Base-by-base conservation (phyloP, 2,329 filamentous ascomycete genomes). In the Epichloe aotearoae region DNA sequence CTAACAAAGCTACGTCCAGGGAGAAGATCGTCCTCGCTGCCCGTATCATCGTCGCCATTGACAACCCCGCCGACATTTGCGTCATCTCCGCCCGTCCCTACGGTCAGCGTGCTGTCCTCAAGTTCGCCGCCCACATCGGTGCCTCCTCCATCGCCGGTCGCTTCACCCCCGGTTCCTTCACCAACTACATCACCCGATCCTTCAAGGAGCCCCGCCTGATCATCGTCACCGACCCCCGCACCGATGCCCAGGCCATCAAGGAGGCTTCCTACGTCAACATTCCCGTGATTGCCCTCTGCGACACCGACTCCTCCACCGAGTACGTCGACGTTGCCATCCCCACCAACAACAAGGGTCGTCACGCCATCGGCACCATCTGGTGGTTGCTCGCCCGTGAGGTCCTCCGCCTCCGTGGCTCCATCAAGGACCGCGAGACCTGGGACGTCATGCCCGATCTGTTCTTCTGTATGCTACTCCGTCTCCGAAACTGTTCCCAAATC, bases 141-240 rank as follows among this genome's bases (percentile, higher is more conserved):
- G 90, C 94, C 68, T 87, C 89, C 68, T 87, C 93, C 73, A 98
- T 98, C 69, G 94, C 93, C 68, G 93, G 93, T 79, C 93, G 93
- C 73, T 98, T 98, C 86, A 98, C 93, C 70, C 93, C 93, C 72
- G 93, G 93, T 87, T 95, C 91, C 76, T 98, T 98, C 86, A 98
- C 93, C 82, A 98, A 98, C 84, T 98, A 98, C 86, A 98, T 98
- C 86, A 98, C 94, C 75, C 91, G 93, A 69, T 97, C 93, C 61
- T 98, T 98, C 89, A 96, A 96, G 85, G 93, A 98, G 82, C 93
- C 93, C 70, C 94, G 94, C 74, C 82, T 98, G 70, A 97, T 98
- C 76, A 84, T 98, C 72, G 93, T 98, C 69, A 98, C 93, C 77
- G 93, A 98, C 75, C 93, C 93, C 66, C 91, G 94, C 76, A 98